Evolutionary conservation across 73 alveolate species (phyloP), one percentile per base, ranked within the genome.

Genomic region (Effrenium voratum): DNA sequence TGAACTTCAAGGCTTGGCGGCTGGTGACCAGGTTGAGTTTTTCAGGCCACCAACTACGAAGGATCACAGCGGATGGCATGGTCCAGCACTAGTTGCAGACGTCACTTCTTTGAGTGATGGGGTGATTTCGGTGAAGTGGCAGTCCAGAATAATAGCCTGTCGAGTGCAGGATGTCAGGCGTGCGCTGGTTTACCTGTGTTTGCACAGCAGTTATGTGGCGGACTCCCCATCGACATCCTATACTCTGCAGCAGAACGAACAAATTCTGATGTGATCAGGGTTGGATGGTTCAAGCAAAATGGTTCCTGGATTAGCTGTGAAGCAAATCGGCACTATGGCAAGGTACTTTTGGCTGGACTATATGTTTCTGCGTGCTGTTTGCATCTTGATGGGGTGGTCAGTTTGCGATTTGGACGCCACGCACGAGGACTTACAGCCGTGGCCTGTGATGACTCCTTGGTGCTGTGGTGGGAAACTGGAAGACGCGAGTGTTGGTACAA

Each of bases 21-120:
- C 57, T 52, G 93, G 79, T 15, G 93, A 84, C 43, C 79, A 40
- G 46, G 93, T 84, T 13, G 93, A 84, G 52, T 84, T 84, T 41
- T 57, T 0, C 59, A n/a, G 93, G 26, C n/a, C 34, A 6, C 93
- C 93, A 24, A 16, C 81, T 44, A 84, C 79, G 28, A 84, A 84
- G 13, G 93, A 84, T 34, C 38, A 24, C 32, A 41, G 75, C 10
- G 93, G 93, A 0, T 88, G 96, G 96, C 24, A 19, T 0, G 96
- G 96, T 0, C 96, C 96, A 1, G 96, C 96, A 2, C 30, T 75
- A 24, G 86, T 86, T 15, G 73, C 66, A 3, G 83, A 86, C 34
- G 3, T n/a, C 24, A 5, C 47, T 1, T 12, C 59, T 24, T 2
- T 83, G n/a, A 24, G 24, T 26, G 49, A 86, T 2, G 95, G 95